Conservation (phyloP, 202 grass and related monocot species). For the Sporobolus alterniflorus region DNA sequence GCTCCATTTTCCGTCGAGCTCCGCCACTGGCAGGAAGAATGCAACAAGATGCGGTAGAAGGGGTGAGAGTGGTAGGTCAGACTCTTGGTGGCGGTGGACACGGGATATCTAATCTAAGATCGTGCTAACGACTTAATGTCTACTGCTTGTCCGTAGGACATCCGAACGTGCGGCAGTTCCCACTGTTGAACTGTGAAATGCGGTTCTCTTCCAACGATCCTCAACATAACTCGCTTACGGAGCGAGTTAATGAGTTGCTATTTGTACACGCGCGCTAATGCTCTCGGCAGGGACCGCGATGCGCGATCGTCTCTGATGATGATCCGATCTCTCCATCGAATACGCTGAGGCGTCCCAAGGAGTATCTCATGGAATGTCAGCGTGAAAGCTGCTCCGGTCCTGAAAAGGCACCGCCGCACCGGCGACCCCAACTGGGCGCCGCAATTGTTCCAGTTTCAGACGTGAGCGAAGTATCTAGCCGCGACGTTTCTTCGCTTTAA, state of each 20-base stretch:
- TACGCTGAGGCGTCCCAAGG: constrained; percentile 12
- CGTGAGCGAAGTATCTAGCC: neutral
- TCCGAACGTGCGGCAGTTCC: constrained; percentile 22
- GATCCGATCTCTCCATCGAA: neutral
- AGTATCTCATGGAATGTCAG: neutral
- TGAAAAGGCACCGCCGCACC: constrained; percentile 11
- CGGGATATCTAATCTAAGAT: constrained; percentile 47
- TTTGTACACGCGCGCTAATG: neutral
- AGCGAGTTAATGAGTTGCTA: neutral
- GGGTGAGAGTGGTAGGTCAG: neutral
- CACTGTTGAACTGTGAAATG: neutral
- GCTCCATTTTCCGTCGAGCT: too few species aligned
- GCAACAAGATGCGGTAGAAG: neutral
- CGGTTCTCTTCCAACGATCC: too few species aligned
- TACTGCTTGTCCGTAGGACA: constrained; percentile 36
- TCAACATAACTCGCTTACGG: too few species aligned
- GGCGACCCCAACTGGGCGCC: constrained; percentile 9
- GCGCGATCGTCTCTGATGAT: neutral
- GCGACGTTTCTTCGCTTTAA: too few species aligned
- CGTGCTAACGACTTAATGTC: constrained; percentile 65
- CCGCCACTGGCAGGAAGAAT: neutral
- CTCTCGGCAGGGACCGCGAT: neutral
- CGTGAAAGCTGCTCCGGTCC: constrained; percentile 9
- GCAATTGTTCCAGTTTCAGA: constrained; percentile 10
- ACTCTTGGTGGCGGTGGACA: neutral